Evolutionary conservation across 768 basidiomycete species (phyloP), one percentile per base, ranked within the genome.

Genomic region (Termitomyces heimii): DNA sequence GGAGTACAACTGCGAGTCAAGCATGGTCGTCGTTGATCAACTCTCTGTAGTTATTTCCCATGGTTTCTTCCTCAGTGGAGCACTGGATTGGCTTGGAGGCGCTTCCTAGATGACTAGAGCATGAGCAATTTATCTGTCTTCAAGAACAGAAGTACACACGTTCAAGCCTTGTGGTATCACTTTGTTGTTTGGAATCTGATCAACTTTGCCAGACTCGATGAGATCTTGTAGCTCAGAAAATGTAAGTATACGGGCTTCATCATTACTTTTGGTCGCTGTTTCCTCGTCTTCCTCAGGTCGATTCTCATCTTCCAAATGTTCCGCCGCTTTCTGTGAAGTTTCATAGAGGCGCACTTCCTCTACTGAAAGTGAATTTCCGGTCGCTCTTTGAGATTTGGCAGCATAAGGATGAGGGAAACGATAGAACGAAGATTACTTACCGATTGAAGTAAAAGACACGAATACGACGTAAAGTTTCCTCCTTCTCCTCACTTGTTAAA

Each of bases 131-230:
- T 43, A 52, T 56, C 46, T 13, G 29, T 35, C 40, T 53, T 43
- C 35, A 52, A 22, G 22, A 55, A 39, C 12, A 24, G 49, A 51
- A 40, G 53, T 22, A 67, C 82, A 60, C 65, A 89, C 90, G 71
- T 85, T 88, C 35, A 92, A 62, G 2, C 67, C 72, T n/a, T 85
- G 76, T 0, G 86, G 83, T 45, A 92, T 89, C 54, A 77, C 58
- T 62, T 84, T 88, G 67, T 91, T 92, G 64, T 92, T 88, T 1
- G 90, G 90, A 37, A 92, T 89, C 66, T 84, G 71, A 61, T 89
- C 86, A 4, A 82, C 80, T 60, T 78, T 82, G 18, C 89, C 89
- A 20, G 85, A 75, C 63, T 88, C 82, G 57, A 92, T 88, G 57
- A 92, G 73, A 35, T 76, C 76, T 63, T 88, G 82, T 53, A 92